These are phyloP conservation scores for Aureobasidium melanogenum DNA, from an alignment of 2,329 filamentous ascomycete species.

Conservation along the genomic window DNA sequence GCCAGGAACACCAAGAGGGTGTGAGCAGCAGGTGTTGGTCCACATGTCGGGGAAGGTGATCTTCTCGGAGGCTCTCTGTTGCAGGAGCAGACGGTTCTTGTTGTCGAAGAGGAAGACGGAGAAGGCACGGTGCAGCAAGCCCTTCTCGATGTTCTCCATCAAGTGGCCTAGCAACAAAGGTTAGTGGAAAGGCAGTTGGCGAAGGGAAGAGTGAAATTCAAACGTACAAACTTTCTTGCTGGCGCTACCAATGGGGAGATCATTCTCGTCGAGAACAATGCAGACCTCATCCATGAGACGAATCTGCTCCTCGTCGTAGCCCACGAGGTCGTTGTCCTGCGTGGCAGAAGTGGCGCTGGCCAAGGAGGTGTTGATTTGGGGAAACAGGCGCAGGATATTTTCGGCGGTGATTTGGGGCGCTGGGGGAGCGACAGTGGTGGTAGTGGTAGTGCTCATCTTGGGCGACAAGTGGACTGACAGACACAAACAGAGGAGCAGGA, in stretches of 20 bases:
- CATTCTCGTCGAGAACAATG: constrained; percentile 90
- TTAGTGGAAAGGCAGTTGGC: not conserved
- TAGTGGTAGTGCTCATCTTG: constrained; percentile 24
- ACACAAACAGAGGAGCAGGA: not conserved
- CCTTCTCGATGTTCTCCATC: constrained; percentile 97
- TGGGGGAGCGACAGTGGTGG: constrained; percentile 20
- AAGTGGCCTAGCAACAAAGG: constrained; percentile 62
- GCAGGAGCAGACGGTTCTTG: constrained; percentile 82
- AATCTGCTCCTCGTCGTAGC: constrained; percentile 96
- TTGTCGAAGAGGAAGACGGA: constrained; percentile 97
- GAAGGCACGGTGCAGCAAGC: constrained; percentile 92
- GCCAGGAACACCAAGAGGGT: constrained; percentile 81
- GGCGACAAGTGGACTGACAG: not conserved
- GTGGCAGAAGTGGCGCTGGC: constrained; percentile 49
- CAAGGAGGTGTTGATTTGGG: constrained; percentile 61
- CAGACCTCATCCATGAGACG: constrained; percentile 98
- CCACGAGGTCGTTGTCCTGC: constrained; percentile 63
- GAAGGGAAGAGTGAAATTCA: not conserved
- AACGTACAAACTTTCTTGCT: constrained; percentile 93
- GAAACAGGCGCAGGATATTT: constrained; percentile 79
- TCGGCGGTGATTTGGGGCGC: constrained; percentile 68
- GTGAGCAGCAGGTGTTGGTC: constrained; percentile 99
- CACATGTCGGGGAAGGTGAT: constrained; percentile 99
- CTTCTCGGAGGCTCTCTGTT: constrained; percentile 92
- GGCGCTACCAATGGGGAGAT: constrained; percentile 85